Conservation (phyloP, 1,284 basidiomycete species). For the Tremellales sp. region DNA sequence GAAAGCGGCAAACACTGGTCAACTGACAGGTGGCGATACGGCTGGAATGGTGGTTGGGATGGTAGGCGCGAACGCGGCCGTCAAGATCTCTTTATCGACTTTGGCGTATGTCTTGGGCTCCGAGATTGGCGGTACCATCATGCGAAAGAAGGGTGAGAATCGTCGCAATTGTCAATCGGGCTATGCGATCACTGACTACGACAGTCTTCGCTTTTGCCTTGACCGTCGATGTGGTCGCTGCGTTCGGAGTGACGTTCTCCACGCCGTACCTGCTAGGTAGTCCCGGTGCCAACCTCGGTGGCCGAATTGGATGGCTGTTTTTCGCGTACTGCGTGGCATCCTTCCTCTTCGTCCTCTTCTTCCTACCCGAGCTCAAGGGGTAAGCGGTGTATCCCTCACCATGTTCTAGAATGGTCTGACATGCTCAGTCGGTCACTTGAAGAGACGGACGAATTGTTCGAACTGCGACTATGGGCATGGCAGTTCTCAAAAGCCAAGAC, state of each 20-base stretch:
- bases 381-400: too few species aligned
- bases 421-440: conserved; percentile 8
- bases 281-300: not conserved
- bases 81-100: conserved; percentile 4
- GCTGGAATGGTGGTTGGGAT: conserved; percentile 4
- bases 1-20: not conserved
- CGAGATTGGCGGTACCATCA: conserved; percentile 5
- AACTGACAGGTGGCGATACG: too few species aligned
- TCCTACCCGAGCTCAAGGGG: conserved; percentile 11
- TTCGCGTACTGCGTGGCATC: conserved; percentile 4
- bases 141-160: conserved; percentile 5
- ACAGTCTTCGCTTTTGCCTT: not conserved
- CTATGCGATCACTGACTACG: too few species aligned
- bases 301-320: conserved; percentile 8
- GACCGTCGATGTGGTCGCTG: conserved; percentile 5
- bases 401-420: not conserved
- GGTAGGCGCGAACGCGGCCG: not conserved
- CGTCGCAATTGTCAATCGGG: too few species aligned
- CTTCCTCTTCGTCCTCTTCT: conserved; percentile 7
- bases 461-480: conserved; percentile 3
- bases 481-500: conserved; percentile 1
- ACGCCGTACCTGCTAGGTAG: not conserved
- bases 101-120: conserved; percentile 1
- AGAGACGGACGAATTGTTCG: conserved; percentile 15
- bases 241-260: not conserved